These are phyloP conservation scores for Saturnispora saitoi DNA, from an alignment of 805 yeast genomes.

Conservation along the genomic window DNA sequence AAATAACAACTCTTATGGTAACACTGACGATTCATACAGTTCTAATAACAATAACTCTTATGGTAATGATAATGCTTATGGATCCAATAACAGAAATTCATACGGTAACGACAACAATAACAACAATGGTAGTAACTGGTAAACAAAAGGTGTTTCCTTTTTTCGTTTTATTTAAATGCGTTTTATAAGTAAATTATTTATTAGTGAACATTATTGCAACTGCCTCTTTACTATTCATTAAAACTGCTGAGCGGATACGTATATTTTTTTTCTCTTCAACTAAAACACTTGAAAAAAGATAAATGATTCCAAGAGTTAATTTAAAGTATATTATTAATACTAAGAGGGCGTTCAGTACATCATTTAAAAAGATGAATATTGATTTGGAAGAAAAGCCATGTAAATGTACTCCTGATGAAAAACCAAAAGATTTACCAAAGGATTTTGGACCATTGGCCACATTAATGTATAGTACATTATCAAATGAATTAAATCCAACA, in stretches of 20 bases:
- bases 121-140: conserved; percentile 10
- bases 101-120: conserved; percentile 23
- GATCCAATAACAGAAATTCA: conserved; percentile 17
- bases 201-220: too few relatives aligned
- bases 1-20: too few relatives aligned
- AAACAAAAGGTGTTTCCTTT: neutral
- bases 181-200: too few relatives aligned
- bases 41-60: conserved; percentile 16
- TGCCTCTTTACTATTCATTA: too few relatives aligned
- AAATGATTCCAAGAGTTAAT: neutral
- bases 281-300: neutral
- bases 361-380: neutral
- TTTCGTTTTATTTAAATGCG: too few relatives aligned
- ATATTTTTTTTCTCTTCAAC: neutral
- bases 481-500: conserved; percentile 35
- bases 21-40: conserved; percentile 17
- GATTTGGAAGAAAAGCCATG: conserved; percentile 10
- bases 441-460: conserved; percentile 38
- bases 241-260: neutral
- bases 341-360: neutral
- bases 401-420: conserved; percentile 9
- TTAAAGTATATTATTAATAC: neutral
- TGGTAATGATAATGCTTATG: conserved; percentile 21
- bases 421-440: conserved; percentile 19
- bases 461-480: conserved; percentile 38